Evolutionary conservation across 257 asterid genomes (phyloP).

Genomic region (Solanum tarijense): DNA sequence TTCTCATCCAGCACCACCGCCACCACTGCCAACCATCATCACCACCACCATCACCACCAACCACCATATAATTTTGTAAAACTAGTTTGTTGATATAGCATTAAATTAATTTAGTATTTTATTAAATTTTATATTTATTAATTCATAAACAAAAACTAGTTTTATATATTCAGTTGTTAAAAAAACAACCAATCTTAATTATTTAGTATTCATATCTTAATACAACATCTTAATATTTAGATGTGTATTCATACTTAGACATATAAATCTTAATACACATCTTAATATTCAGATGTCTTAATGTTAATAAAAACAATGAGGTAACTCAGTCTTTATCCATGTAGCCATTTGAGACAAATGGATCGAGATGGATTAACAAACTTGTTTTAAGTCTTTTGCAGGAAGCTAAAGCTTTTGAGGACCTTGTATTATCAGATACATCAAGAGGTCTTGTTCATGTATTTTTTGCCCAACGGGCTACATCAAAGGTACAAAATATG

Average conservation of each 20-base stretch:
- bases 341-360: not conserved
- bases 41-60: not conserved
- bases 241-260: not conserved
- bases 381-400: slow-evolving; percentile 22
- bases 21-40: not conserved
- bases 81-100: not conserved
- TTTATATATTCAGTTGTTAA: not conserved
- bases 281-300: not conserved
- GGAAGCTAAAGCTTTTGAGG: slow-evolving; percentile 58
- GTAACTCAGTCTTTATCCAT: not conserved
- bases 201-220: not conserved
- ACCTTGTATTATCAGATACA: slow-evolving; percentile 53
- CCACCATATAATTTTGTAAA: not conserved
- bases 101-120: not conserved
- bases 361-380: not conserved
- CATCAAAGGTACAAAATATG: slow-evolving; percentile 53
- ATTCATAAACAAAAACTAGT: not conserved
- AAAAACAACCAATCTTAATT: not conserved
- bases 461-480: slow-evolving; percentile 79
- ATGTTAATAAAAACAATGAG: not conserved
- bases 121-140: not conserved
- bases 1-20: not conserved
- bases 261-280: not conserved
- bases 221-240: not conserved
- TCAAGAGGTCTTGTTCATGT: slow-evolving; percentile 88